Percentiles rank a stretch among this genome's conserved stretches.
phyloP scores from a whole-genome alignment of 176 grass and related monocot species.

The Hordeum marinum region DNA sequence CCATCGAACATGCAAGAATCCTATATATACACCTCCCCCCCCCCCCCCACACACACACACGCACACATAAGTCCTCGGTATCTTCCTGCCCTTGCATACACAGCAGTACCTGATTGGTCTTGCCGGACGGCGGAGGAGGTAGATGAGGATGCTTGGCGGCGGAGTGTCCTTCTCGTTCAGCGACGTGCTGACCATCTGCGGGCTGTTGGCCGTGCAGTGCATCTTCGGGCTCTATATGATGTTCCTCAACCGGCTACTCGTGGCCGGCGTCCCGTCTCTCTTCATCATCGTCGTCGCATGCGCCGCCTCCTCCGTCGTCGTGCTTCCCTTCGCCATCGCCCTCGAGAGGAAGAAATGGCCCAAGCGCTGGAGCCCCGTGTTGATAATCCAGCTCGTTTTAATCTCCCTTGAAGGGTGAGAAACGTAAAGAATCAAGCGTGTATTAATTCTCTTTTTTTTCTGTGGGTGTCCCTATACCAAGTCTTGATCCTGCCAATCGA shows the following conservation, averaged over 20 bases:
- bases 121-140: not conserved
- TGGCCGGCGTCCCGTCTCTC: conserved; percentile 35
- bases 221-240: conserved; percentile 43
- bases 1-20: not conserved
- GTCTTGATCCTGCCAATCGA: not conserved
- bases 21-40: not conserved
- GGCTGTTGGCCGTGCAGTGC: conserved; percentile 45
- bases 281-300: conserved; percentile 46
- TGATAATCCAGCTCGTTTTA: conserved; percentile 25
- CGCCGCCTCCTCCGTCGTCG: conserved; percentile 24
- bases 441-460: not conserved
- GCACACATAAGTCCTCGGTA: not conserved
- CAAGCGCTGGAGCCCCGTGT: conserved; percentile 22
- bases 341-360: conserved; percentile 62
- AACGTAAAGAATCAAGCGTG: not conserved
- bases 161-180: not conserved
- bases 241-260: conserved; percentile 42
- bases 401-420: conserved; percentile 59
- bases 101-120: not conserved
- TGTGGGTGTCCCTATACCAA: no score
- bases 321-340: conserved; percentile 41
- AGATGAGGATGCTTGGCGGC: not conserved
- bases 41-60: not conserved
- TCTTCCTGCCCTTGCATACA: not conserved
- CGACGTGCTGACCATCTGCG: conserved; percentile 33